Evolutionary conservation across 306 rosid species (phyloP).

Genomic region (Cajanus cajan): DNA sequence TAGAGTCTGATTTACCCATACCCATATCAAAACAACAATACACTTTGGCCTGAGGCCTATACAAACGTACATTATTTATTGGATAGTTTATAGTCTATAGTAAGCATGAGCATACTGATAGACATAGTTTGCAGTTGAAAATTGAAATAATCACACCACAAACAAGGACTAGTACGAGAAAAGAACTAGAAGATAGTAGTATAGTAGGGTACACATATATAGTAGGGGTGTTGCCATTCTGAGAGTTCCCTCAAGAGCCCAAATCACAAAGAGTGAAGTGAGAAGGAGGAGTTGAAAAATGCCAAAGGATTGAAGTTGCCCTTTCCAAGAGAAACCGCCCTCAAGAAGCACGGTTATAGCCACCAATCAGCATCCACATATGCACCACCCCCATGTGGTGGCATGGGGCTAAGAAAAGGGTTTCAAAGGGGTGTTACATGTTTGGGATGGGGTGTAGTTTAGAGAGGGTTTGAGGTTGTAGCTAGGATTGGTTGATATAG

Average conservation of each 20-base stretch:
- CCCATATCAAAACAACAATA: constrained; percentile 16
- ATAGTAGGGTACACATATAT: constrained; percentile 10
- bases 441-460: constrained; percentile 37
- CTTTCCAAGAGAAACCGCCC: constrained; percentile 56
- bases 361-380: constrained; percentile 29
- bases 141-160: not conserved
- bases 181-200: constrained; percentile 3
- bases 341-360: constrained; percentile 26
- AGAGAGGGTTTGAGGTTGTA: constrained; percentile 55
- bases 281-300: constrained; percentile 48
- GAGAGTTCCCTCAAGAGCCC: constrained; percentile 29
- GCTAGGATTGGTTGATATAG: constrained; percentile 59
- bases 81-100: not conserved
- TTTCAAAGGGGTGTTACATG: constrained; percentile 28
- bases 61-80: constrained; percentile 3
- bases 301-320: constrained; percentile 99
- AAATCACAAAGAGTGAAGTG: constrained; percentile 30
- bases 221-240: constrained; percentile 20
- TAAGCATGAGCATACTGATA: not conserved
- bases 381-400: constrained; percentile 26
- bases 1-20: not conserved
- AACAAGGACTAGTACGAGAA: not conserved
- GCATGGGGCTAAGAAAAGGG: constrained; percentile 26
- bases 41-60: constrained; percentile 36
- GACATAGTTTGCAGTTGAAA: constrained; percentile 17